Base-by-base conservation (phyloP, 1,284 basidiomycete species). In the Papiliotrema laurentii region DNA sequence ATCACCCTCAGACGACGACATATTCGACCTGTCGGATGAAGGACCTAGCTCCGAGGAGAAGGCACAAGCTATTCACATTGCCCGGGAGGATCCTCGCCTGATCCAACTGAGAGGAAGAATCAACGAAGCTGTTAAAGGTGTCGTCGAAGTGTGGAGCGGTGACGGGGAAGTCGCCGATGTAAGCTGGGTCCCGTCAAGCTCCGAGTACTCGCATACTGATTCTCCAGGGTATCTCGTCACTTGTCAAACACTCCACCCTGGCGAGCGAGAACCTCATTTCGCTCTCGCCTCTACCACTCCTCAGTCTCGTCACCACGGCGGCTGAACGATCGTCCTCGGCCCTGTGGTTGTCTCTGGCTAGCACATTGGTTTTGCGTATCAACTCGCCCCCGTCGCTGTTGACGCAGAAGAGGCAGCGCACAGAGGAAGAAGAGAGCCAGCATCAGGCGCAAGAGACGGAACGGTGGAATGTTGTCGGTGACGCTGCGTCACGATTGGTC, bases 311-410 rank as follows among this genome's bases (percentile, higher is more conserved):
- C 19, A 89, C 86, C 53, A 67, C 81, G 14, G 89, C 89, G 0
- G 79, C 83, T 2, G 83, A 85, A 58, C 77, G 82, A 27, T 82
- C 85, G 51, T 76, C 88, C 7, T 89, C 85, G 0, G 86, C 85
- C 0, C 80, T 87, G 1, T 94, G 90, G 90, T 77, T 93, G 10
- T 81, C 83, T 11, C 77, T 93, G 0, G 85, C 87, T 3, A 80
- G 82, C 7, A 87, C 87, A 59, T 77, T 93, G 19, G 79, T 87
- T 45, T 80, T 83, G 13, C 86, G 91, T 55, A 78, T 93, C 42
- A 84, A 88, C 55, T 85, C 88, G 2, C 85, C 87, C 5, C 68
- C 64, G 4, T 54, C 57, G 4, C 55, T 63, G 2, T 46, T 72
- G 5, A 57, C 61, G 21, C 49, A 55, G 47, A 66, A 68, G 50